Conservation (phyloP, 1,284 basidiomycete genomes). For the Apiotrichum veenhuisii region DNA sequence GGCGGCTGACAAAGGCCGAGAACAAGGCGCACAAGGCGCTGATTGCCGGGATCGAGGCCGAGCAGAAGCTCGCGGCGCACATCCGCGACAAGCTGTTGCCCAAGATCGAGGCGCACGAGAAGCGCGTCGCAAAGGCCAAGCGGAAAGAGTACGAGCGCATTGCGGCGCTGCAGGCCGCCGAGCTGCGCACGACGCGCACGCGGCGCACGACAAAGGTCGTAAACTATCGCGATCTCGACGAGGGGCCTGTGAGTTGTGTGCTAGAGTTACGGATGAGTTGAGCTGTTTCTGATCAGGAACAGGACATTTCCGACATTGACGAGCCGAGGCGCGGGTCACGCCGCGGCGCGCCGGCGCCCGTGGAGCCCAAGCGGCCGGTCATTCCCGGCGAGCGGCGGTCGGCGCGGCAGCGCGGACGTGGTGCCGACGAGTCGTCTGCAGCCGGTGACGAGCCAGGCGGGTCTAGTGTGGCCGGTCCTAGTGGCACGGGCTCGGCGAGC, state of each 20-base stretch:
- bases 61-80: constrained; percentile 27
- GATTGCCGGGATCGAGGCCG: constrained; percentile 36
- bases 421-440: constrained; percentile 6
- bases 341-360: not conserved
- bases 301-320: constrained; percentile 7
- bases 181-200: constrained; percentile 39
- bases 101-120: constrained; percentile 34
- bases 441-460: not conserved
- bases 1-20: constrained; percentile 20
- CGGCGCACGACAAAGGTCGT: constrained; percentile 32
- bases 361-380: constrained; percentile 16
- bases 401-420: constrained; percentile 19
- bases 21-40: constrained; percentile 18
- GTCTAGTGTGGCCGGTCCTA: constrained; percentile 1
- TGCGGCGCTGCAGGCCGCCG: constrained; percentile 26
- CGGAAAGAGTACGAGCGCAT: constrained; percentile 7
- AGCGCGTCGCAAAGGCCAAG: constrained; percentile 5
- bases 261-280: too few species aligned
- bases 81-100: constrained; percentile 31
- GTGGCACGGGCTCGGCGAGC: too few species aligned
- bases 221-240: constrained; percentile 39
- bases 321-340: constrained; percentile 13
- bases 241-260: constrained; percentile 20
- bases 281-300: not conserved
- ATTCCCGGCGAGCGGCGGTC: constrained; percentile 43